Percentiles rank a stretch among this genome's conserved stretches.
phyloP scores from a whole-genome alignment of 305 asterid genomes.

The Fraxinus floribunda region DNA sequence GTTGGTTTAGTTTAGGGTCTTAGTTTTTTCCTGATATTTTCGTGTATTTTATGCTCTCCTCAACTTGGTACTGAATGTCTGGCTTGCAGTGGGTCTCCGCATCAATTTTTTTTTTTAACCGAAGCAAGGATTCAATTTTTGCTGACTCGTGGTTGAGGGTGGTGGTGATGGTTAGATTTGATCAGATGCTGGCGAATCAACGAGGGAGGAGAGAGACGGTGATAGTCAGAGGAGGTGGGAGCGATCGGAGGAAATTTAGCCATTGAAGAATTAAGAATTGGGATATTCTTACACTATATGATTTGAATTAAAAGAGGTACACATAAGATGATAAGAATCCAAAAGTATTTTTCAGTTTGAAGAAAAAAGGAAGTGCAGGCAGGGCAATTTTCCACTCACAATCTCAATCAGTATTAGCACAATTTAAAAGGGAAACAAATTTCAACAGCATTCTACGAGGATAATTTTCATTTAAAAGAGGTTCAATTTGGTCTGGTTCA shows the following conservation, averaged over 20 bases:
- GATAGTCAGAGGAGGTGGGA: background rate
- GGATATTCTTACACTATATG: background rate
- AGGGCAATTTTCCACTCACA: background rate
- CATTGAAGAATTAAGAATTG: background rate
- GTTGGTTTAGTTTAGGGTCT: background rate
- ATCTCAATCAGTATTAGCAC: background rate
- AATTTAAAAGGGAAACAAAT: background rate
- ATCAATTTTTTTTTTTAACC: background rate
- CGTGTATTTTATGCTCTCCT: background rate
- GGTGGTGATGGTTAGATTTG: background rate
- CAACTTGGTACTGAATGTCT: background rate
- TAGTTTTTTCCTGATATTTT: background rate
- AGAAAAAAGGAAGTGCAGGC: background rate
- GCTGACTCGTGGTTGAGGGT: background rate
- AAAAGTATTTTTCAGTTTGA: background rate
- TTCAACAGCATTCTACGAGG: background rate
- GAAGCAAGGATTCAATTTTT: background rate
- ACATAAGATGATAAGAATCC: background rate
- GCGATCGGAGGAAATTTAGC: background rate
- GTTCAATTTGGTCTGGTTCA: background rate
- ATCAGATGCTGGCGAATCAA: background rate
- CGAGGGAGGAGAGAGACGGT: background rate
- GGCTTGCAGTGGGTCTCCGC: no score
- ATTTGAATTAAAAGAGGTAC: background rate
- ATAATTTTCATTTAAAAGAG: background rate